These are phyloP conservation scores for Macrophomina phaseolina DNA, from an alignment of 2,329 filamentous ascomycete genomes.

Conservation along the genomic window DNA sequence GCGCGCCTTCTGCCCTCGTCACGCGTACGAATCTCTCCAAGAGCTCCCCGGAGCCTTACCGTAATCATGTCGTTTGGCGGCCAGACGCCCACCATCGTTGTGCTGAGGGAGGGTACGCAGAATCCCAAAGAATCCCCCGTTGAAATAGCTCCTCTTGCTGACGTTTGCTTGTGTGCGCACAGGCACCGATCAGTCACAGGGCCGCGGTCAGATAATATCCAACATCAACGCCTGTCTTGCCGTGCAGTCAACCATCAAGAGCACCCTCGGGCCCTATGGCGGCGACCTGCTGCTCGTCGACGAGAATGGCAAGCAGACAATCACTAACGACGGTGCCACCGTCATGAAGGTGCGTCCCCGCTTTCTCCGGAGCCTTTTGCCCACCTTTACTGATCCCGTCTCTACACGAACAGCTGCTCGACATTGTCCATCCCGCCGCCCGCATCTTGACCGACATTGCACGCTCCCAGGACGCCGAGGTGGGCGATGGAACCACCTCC, in stretches of 20 bases:
- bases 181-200: conserved; percentile 98
- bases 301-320: conserved; percentile 92
- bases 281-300: conserved; percentile 96
- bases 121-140: conserved; percentile 21
- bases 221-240: conserved; percentile 99
- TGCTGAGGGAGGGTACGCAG: conserved; percentile 89
- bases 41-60: conserved; percentile 21
- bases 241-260: conserved; percentile 94
- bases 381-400: not conserved
- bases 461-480: conserved; percentile 97
- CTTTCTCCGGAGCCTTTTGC: conserved; percentile 16
- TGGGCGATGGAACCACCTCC: conserved; percentile 96
- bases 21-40: not conserved
- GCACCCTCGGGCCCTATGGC: conserved; percentile 93
- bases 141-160: not conserved
- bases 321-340: conserved; percentile 98
- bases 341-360: conserved; percentile 83
- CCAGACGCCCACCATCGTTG: conserved; percentile 96
- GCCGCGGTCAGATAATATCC: conserved; percentile 93
- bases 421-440: conserved; percentile 97
- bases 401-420: conserved; percentile 73
- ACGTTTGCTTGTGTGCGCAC: conserved; percentile 56
- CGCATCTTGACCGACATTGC: conserved; percentile 98
- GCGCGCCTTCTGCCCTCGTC: not conserved
- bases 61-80: conserved; percentile 87